Base-by-base conservation (phyloP, 345 rosid genomes). In the Eucalyptus erythrocorys region DNA sequence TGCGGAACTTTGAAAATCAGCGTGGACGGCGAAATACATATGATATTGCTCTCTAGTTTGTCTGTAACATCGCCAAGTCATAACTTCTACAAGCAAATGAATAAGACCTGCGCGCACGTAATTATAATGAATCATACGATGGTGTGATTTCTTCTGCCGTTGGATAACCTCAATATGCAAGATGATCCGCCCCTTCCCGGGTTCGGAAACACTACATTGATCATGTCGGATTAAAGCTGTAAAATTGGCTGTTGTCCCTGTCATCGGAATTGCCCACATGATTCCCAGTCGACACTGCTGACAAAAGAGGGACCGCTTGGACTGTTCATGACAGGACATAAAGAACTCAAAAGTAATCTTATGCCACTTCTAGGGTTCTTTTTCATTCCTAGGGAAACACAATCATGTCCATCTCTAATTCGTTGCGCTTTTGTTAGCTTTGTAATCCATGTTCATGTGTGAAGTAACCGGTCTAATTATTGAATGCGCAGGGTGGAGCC, bases 401-500 rank as follows among this genome's bases (percentile, higher is more conserved):
- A 40, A 21, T 76, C 47, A 21, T 21, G 1, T 76, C 14, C 47
- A 76, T 21, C 27, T 76, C 47, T 0, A 43, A 37, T 37, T 37
- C 14, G 47, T 40, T 40, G 47, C 12, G 27, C 45, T 76, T 40
- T 76, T 3, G 82, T 76, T 37, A 10, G 43, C 12, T 17, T 37
- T 34, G 26, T 34, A 32, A 9, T 68, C 21, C 43, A 5, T 34
- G 34, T 68, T 34, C 43, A n/a, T 15, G 76, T 14, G 16, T 8
- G 15, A 64, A n/a, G 3, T 64, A n/a, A 64, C 59, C 27, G 26
- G 11, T 22, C 22, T 22, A 21, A 21, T 53, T 8, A 22, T 9
- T 17, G 26, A 53, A 43, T 66, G 21, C 49, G 43, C 71, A 92
- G 94, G 87, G 90, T 48, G 42, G 89, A 90, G 64, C 89, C 88